Base-by-base conservation (phyloP, 2,329 filamentous ascomycete genomes). In the Hypoxylon sp. region DNA sequence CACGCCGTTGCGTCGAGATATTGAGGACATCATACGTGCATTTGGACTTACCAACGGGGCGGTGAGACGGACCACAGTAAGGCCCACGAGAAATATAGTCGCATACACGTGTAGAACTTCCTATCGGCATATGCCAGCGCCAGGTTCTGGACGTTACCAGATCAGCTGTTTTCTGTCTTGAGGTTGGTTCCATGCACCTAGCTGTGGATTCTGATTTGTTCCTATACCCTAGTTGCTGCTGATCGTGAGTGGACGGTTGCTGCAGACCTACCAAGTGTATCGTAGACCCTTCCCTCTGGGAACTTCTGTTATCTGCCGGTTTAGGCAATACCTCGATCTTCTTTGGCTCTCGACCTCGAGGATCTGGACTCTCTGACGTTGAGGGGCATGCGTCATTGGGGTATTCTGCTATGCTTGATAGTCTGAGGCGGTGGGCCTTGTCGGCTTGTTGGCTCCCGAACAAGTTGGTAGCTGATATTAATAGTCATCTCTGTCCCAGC, bases 191-290 rank as follows among this genome's bases (percentile, higher is more conserved):
- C 51, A 52, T 65, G 62, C 55, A 51, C 48, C 54, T 32, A 10
- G 31, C 46, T 53, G 35, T 62, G 32, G 57, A 52, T 62, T 66
- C 50, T 62, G 42, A 66, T 66, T 66, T 66, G 63, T 42, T 29
- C 47, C 31, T 31, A 8, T 31, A 61, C 21, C 56, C 56, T 31
- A 52, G 62, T 54, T 44, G 44, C 44, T 21, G 62, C 52, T 51
- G 47, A 46, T 50, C 56, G 50, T 37, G 51, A 50, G 51, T 51
- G 35, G 56, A 65, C 51, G 56, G 32, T 59, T n/a, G 56, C 47
- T 62, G 54, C 53, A 29, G 27, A 32, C 37, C 17, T 44, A 29
- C 53, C 6, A 39, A 32, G 54, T 31, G 46, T 21, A 47, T 66
- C 52, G 39, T 46, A 44, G 37, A 11, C 37, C 35, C 35, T 51